Conservation (phyloP, 192 early-diverging fungal genomes). For the Coemansia sp. region DNA sequence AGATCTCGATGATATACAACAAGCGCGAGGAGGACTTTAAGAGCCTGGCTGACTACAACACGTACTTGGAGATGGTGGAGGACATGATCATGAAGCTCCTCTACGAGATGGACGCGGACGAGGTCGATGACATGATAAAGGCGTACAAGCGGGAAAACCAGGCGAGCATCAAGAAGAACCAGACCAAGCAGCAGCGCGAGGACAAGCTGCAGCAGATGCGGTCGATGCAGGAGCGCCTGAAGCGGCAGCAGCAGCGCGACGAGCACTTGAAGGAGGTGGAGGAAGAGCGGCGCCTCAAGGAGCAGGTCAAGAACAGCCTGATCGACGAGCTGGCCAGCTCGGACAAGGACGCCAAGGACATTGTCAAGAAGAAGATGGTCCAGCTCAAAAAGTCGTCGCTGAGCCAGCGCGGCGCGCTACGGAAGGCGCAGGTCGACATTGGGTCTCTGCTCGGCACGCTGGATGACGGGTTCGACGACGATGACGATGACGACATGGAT, state of each 20-base stretch:
- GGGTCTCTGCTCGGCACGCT: slow-evolving; percentile 20
- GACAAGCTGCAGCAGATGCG: slow-evolving; percentile 50
- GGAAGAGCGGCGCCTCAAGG: slow-evolving; percentile 63
- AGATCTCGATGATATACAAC: slow-evolving; percentile 73
- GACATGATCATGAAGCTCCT: slow-evolving; percentile 72
- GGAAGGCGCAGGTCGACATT: slow-evolving; percentile 25
- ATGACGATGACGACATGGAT: slow-evolving; percentile 13
- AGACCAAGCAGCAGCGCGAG: slow-evolving; percentile 50
- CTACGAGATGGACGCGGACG: slow-evolving; percentile 78
- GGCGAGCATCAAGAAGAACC: slow-evolving; percentile 65
- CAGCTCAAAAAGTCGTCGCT: slow-evolving; percentile 44
- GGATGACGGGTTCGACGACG: slow-evolving; percentile 15
- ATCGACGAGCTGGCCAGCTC: slow-evolving; percentile 64
- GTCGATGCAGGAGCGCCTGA: slow-evolving; percentile 48
- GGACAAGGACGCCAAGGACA: slow-evolving; percentile 43
- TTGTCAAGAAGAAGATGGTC: slow-evolving; percentile 31
- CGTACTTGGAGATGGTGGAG: slow-evolving; percentile 89
- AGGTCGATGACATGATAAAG: slow-evolving; percentile 71
- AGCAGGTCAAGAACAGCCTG: slow-evolving; percentile 58
- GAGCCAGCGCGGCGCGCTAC: slow-evolving; percentile 14
- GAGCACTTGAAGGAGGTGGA: slow-evolving; percentile 64
- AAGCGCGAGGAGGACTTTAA: slow-evolving; percentile 88
- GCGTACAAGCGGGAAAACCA: slow-evolving; percentile 73
- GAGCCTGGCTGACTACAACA: slow-evolving; percentile 69
- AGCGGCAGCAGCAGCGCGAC: slow-evolving; percentile 56